A percentile compares a stretch with the other conserved stretches of the same genome.
Evolutionary conservation across 148 eudicot species (phyloP).

Genomic region (Camellia japonica): DNA sequence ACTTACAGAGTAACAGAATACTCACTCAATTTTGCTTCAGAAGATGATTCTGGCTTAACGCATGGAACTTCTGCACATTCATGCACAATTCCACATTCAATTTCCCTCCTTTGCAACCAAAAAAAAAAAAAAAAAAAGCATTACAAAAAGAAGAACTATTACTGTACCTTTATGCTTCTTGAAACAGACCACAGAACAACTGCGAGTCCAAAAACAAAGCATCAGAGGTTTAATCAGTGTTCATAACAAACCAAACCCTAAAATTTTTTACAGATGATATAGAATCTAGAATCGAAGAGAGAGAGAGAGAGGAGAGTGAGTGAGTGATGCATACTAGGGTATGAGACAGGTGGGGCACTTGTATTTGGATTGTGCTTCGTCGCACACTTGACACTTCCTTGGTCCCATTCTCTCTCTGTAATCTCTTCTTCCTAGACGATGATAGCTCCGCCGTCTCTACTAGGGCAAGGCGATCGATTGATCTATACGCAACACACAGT

Average conservation of each 20-base stretch:
- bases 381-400: slow-evolving; percentile 59
- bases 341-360: slow-evolving; percentile 72
- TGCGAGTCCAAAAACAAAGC: slow-evolving; percentile 21
- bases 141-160: not conserved
- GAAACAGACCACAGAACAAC: slow-evolving; percentile 69
- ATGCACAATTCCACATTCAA: not conserved
- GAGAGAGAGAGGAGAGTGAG: not conserved
- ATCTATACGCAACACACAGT: not conserved
- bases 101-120: not conserved
- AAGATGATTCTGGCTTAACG: slow-evolving; percentile 27
- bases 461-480: not conserved
- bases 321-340: slow-evolving; percentile 51
- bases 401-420: slow-evolving; percentile 34
- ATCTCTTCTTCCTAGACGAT: not conserved
- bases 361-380: slow-evolving; percentile 71
- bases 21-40: slow-evolving; percentile 38
- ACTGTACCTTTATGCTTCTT: slow-evolving; percentile 77
- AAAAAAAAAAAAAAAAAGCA: not conserved
- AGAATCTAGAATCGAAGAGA: too few species aligned
- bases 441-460: not conserved
- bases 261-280: not conserved
- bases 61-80: slow-evolving; percentile 50
- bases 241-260: not conserved
- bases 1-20: not conserved
- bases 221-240: not conserved